Percentiles rank a stretch among this genome's conserved stretches.
These are phyloP conservation scores for Thraustochytrium sp. DNA, from an alignment of 352 stramenopile species.

Conservation along the genomic window DNA sequence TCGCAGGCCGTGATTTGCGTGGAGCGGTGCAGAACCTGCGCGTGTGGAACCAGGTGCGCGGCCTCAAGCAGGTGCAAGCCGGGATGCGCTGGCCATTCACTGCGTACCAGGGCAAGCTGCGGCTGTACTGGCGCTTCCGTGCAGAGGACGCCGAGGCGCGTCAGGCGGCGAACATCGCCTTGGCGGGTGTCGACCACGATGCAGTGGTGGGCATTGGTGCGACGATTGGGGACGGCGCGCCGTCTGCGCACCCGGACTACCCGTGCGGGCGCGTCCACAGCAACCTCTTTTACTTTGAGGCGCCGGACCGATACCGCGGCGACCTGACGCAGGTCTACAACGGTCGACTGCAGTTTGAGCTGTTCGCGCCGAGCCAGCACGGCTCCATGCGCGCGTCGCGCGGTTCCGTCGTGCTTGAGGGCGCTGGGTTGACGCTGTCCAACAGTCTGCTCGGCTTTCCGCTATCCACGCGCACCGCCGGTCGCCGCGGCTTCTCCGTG, in stretches of 20 bases:
- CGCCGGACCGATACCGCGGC: not conserved
- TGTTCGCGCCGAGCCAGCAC: not conserved
- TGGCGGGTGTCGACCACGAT: not conserved
- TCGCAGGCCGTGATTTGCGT: not conserved
- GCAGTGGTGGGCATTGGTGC: not conserved
- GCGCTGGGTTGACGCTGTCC: not conserved
- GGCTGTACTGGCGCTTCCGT: constrained; percentile 8
- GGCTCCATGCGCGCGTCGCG: not conserved
- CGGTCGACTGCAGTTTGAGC: constrained; percentile 1
- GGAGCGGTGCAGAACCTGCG: not conserved
- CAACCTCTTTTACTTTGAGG: constrained; percentile 23
- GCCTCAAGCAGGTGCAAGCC: not conserved
- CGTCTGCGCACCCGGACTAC: not conserved
- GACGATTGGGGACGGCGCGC: not conserved
- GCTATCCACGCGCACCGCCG: not conserved
- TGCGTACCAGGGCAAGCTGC: not conserved
- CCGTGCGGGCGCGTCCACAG: not conserved
- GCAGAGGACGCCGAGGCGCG: not conserved
- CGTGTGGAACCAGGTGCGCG: not conserved
- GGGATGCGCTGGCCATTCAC: constrained; percentile 15
- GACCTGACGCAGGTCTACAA: not conserved
- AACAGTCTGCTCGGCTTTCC: not conserved
- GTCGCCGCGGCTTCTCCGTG: not conserved
- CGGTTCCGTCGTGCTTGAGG: not conserved
- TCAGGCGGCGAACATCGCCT: not conserved